Evolutionary conservation across 495 filamentous ascomycete species (phyloP).

Genomic region (Neurospora sp.): DNA sequence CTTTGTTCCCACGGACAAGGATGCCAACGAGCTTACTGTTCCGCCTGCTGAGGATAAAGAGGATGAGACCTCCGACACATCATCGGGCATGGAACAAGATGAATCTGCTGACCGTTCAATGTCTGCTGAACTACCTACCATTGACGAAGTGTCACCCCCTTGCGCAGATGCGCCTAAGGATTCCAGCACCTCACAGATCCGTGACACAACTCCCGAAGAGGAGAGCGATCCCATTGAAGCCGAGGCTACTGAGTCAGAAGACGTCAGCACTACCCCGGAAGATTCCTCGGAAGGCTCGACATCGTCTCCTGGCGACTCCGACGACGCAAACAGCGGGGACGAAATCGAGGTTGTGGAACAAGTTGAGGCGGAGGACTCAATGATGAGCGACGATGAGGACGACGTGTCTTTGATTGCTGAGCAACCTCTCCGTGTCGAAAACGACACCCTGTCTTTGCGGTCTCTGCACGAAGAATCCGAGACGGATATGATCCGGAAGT

Average conservation of each 20-base stretch:
- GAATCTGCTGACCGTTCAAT: neutral
- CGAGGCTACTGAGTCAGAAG: neutral
- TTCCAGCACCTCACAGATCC: neutral
- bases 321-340: neutral
- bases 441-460: constrained; percentile 19
- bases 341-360: constrained; percentile 6
- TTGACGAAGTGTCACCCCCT: neutral
- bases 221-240: neutral
- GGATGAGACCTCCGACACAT: neutral
- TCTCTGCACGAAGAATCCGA: constrained; percentile 26
- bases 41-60: neutral
- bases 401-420: constrained; percentile 12
- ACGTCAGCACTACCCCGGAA: neutral
- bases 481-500: constrained; percentile 35
- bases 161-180: neutral
- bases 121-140: neutral
- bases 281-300: neutral
- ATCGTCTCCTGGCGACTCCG: neutral
- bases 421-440: constrained; percentile 1
- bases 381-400: constrained; percentile 15
- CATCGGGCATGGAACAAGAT: neutral
- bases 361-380: constrained; percentile 6
- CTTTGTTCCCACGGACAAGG: neutral
- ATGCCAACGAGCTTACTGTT: neutral
- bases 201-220: neutral